These are phyloP conservation scores for Kazachstania sp. DNA, from an alignment of 1,139 yeast species.

Conservation along the genomic window DNA sequence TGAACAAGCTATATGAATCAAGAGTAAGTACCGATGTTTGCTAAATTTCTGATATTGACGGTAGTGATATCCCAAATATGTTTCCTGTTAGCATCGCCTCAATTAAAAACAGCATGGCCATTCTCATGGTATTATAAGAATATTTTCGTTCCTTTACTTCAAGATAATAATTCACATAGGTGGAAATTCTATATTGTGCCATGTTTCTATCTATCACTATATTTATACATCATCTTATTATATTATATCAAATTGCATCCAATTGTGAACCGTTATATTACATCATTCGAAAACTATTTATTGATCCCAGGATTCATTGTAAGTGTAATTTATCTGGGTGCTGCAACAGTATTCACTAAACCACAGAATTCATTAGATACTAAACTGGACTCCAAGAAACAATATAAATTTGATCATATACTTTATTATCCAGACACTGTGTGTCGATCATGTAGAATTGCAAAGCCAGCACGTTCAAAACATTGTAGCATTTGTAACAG, in stretches of 20 bases:
- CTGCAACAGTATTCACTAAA: conserved; percentile 14
- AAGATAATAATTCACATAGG: conserved; percentile 17
- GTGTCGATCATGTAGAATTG: conserved; percentile 51
- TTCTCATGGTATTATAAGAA: conserved; percentile 21
- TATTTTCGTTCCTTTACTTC: conserved; percentile 22
- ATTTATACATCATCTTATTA: conserved; percentile 16
- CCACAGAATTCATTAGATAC: conserved; percentile 13
- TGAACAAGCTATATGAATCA: no score
- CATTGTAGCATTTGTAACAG: conserved; percentile 70
- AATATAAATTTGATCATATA: conserved; percentile 45
- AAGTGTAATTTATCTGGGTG: conserved; percentile 15
- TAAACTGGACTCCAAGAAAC: conserved; percentile 11
- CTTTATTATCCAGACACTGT: conserved; percentile 41
- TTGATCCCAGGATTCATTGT: conserved; percentile 18
- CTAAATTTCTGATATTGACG: background rate
- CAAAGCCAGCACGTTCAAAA: conserved; percentile 80
- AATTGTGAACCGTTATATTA: conserved; percentile 10
- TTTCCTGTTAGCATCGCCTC: conserved; percentile 24
- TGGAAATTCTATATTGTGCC: conserved; percentile 28
- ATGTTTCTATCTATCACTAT: conserved; percentile 19
- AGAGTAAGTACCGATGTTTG: background rate
- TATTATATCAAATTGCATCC: conserved; percentile 15
- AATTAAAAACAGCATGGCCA: conserved; percentile 13
- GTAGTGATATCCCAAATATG: conserved; percentile 14
- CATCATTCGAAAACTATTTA: conserved; percentile 13